Conservation (phyloP, 805 yeast species). For the Starmera amethionina region DNA sequence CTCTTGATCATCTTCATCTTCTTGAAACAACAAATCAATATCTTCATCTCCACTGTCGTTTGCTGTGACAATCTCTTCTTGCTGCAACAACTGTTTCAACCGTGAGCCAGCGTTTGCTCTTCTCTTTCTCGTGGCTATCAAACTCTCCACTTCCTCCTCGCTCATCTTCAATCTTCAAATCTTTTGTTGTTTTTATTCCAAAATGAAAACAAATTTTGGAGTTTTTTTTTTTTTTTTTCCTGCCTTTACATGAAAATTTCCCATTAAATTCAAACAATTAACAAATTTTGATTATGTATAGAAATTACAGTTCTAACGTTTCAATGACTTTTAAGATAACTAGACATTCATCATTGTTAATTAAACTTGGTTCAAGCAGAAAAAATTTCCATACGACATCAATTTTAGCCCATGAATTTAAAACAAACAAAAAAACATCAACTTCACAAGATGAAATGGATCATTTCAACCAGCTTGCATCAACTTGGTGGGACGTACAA, state of each 20-base stretch:
- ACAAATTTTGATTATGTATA: neutral
- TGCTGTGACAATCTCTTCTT: slow-evolving; percentile 40
- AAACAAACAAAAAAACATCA: slow-evolving; percentile 15
- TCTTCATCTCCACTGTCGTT: slow-evolving; percentile 67
- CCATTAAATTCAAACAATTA: neutral
- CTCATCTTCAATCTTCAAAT: slow-evolving; percentile 3
- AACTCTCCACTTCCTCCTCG: slow-evolving; percentile 34
- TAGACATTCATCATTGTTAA: too few species aligned
- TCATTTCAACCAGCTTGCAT: slow-evolving; percentile 81
- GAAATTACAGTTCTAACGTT: neutral
- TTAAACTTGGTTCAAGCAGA: too few species aligned
- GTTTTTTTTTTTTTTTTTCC: neutral
- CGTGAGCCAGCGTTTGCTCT: slow-evolving; percentile 90
- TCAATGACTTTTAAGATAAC: neutral
- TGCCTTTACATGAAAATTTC: too few species aligned
- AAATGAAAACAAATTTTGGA: too few species aligned
- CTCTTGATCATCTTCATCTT: slow-evolving; percentile 46
- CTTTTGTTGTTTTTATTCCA: neutral
- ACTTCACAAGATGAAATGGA: slow-evolving; percentile 55
- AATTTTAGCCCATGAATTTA: neutral
- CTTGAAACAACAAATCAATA: slow-evolving; percentile 61
- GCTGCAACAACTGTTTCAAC: slow-evolving; percentile 58
- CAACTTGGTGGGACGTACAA: slow-evolving; percentile 96
- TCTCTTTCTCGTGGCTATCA: slow-evolving; percentile 66
- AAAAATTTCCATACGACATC: neutral